Evolutionary conservation across 2,329 filamentous ascomycete genomes (phyloP), one percentile per base, ranked within the genome.

Genomic region (Neofusicoccum umdonicola): DNA sequence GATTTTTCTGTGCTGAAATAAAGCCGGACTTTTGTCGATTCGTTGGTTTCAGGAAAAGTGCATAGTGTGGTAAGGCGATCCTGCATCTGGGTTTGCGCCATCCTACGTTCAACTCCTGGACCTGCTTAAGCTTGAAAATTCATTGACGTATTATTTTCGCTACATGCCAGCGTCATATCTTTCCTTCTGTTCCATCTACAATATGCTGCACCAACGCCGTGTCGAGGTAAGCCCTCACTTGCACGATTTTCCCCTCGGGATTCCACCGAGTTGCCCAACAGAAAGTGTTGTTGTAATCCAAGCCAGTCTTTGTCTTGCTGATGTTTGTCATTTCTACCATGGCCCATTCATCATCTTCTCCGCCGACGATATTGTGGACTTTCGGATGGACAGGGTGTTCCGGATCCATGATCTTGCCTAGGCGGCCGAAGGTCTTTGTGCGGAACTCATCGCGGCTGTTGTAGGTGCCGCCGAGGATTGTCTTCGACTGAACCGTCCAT

Each of bases 331-430:
- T 47, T 34, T 64, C 62, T 7, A 60, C 45, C 12, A 48, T 44
- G 8, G 41, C 44, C 62, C 52, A 64, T 19, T 57, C 41, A 6
- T 58, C 34, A 34, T 60, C 52, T 3, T 45, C 62, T 4, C 62
- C 52, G 13, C 62, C 52, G 11, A 60, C 54, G 13, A 60, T 41
- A 34, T 64, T 64, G 12, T 51, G 62, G 15, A 54, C 50, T 19
- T 48, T 37, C 73, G 70, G 71, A 72, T 71, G 67, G 70, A 71
- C 63, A 3, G 37, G 15, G 19, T 45, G 44, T 19, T 63, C 37
- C 8, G 34, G 35, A 52, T 61, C 51, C 35, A 56, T 56, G 17
- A 56, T 19, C 35, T 22, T 19, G 17, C 51, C 35, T 15, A 56
- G 41, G 9, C 35, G 50, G 51, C 51, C 51, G 13, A 41, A 41